A percentile compares a stretch with the other conserved stretches of the same genome.
phyloP scores from a whole-genome alignment of 768 basidiomycete genomes.

The Lenzites betulinus region DNA sequence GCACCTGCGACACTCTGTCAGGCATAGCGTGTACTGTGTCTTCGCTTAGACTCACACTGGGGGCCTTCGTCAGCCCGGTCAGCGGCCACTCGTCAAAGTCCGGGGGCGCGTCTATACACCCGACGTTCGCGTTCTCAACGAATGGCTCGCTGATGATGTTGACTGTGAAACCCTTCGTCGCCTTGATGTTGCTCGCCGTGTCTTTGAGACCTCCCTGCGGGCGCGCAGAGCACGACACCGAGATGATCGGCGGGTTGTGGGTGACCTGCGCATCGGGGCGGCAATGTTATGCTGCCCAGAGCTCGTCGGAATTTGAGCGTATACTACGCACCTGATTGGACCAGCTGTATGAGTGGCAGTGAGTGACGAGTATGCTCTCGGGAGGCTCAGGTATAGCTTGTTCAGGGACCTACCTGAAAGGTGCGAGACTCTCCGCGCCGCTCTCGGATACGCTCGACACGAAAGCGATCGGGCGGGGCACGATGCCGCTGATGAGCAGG shows the following conservation, averaged over 20 bases:
- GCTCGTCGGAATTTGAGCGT: no score
- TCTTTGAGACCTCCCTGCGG: constrained; percentile 37
- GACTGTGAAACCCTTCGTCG: constrained; percentile 51
- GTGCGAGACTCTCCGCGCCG: constrained; percentile 43
- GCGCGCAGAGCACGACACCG: constrained; percentile 40
- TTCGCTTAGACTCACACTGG: constrained; percentile 30
- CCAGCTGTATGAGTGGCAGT: constrained; percentile 24
- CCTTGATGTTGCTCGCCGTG: constrained; percentile 47
- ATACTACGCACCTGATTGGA: constrained; percentile 31
- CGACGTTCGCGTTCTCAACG: constrained; percentile 40
- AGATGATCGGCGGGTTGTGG: constrained; percentile 45
- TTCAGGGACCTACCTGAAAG: no score
- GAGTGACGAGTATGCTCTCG: no score
- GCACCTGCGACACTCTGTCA: constrained; percentile 34
- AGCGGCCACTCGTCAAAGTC: constrained; percentile 43
- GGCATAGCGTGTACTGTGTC: no score
- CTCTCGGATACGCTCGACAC: constrained; percentile 37
- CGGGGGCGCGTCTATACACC: constrained; percentile 40
- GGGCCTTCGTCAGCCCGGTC: constrained; percentile 43
- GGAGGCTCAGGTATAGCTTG: no score
- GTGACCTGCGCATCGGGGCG: no score
- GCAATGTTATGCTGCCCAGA: no score
- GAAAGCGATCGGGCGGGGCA: constrained; percentile 48
- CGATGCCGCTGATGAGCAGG: constrained; percentile 41
- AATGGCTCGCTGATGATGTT: constrained; percentile 60